A percentile compares a stretch with the other conserved stretches of the same genome.
phyloP scores from a whole-genome alignment of 768 basidiomycete species.

The Suillus subluteus region DNA sequence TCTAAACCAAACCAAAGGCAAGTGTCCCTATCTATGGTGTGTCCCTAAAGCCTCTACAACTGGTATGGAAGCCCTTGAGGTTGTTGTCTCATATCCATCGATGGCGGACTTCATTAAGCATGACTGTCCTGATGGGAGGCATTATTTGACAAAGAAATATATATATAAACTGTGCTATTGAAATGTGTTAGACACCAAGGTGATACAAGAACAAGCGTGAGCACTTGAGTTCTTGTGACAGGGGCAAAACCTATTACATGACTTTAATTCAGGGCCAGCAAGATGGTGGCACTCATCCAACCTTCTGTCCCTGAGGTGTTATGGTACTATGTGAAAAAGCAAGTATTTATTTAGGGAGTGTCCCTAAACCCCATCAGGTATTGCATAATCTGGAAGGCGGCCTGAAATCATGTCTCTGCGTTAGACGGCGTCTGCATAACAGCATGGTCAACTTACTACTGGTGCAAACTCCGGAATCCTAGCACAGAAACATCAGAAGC shows the following conservation, averaged over 20 bases:
- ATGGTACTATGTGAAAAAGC: not conserved
- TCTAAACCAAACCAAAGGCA: too few species aligned
- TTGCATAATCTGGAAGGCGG: not conserved
- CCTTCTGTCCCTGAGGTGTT: not conserved
- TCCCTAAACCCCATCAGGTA: not conserved
- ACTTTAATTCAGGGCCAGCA: not conserved
- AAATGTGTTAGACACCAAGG: not conserved
- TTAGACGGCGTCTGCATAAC: not conserved
- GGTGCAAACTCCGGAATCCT: not conserved
- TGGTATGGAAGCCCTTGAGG: not conserved
- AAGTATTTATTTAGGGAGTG: not conserved
- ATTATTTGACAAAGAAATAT: not conserved
- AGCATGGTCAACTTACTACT: not conserved
- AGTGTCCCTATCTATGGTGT: too few species aligned
- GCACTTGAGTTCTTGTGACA: not conserved
- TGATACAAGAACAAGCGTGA: not conserved
- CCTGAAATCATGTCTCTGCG: not conserved
- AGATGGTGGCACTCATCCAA: not conserved
- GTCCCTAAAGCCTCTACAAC: constrained; percentile 5
- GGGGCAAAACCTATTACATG: not conserved
- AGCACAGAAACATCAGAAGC: not conserved
- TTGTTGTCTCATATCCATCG: not conserved
- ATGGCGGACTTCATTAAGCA: not conserved
- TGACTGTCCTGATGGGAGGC: constrained; percentile 5
- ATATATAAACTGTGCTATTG: not conserved